Conservation (phyloP, 768 basidiomycete genomes). For the Suillus luteus region DNA sequence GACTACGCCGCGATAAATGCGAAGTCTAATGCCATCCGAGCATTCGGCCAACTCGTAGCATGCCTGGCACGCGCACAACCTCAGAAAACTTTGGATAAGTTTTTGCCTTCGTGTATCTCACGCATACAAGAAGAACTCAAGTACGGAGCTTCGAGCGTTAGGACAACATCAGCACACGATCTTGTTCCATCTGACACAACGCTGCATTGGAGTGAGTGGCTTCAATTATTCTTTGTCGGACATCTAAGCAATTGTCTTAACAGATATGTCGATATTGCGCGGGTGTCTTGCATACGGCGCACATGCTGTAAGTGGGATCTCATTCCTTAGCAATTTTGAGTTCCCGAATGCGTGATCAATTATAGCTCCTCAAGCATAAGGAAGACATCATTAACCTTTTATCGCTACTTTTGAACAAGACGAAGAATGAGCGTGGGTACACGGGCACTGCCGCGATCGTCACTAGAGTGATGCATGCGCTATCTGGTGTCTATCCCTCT, state of each 20-base stretch:
- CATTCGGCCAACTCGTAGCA: constrained; percentile 85
- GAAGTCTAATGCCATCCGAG: constrained; percentile 87
- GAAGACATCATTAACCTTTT: constrained; percentile 64
- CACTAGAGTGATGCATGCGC: constrained; percentile 70
- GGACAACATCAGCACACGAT: constrained; percentile 75
- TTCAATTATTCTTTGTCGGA: neutral
- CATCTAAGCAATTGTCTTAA: constrained; percentile 5
- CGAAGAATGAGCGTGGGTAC: constrained; percentile 88
- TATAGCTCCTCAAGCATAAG: constrained; percentile 72
- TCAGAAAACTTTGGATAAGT: constrained; percentile 72
- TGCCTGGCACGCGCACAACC: constrained; percentile 82
- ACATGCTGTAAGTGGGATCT: constrained; percentile 45
- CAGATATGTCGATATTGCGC: constrained; percentile 80
- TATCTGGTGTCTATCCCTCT: constrained; percentile 74
- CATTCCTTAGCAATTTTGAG: neutral
- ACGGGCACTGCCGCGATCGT: constrained; percentile 77
- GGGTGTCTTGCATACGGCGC: constrained; percentile 82
- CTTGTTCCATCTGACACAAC: constrained; percentile 85
- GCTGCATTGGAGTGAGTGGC: constrained; percentile 83
- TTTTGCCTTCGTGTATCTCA: constrained; percentile 72
- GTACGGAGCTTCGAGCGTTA: constrained; percentile 84
- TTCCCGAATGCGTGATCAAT: constrained; percentile 11
- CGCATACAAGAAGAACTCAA: constrained; percentile 86
- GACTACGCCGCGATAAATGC: constrained; percentile 90
- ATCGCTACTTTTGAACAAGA: constrained; percentile 68